A percentile compares a stretch with the other conserved stretches of the same genome.
phyloP scores from a whole-genome alignment of 257 asterid species.

The Solanum bukasovii region DNA sequence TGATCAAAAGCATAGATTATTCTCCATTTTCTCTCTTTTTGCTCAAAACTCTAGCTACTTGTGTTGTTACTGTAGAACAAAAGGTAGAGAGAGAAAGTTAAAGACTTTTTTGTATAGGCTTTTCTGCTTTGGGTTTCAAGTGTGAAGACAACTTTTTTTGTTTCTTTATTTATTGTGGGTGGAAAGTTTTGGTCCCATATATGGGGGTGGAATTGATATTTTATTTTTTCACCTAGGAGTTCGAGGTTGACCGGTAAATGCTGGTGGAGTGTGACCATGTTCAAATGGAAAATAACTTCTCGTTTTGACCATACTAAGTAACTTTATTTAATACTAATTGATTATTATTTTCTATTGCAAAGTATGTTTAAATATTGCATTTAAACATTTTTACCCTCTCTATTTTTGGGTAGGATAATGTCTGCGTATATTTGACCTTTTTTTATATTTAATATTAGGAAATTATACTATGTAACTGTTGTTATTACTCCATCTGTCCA shows the following conservation, averaged over 20 bases:
- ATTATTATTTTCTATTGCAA: too few species aligned
- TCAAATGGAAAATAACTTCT: neutral
- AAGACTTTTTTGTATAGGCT: neutral
- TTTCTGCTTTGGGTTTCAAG: conserved; percentile 1
- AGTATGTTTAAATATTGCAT: too few species aligned
- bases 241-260: conserved; percentile 42
- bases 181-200: neutral
- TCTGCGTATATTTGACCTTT: too few species aligned
- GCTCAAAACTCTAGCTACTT: neutral
- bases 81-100: neutral
- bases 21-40: neutral
- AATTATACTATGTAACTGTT: too few species aligned
- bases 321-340: too few species aligned
- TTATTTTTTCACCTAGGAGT: neutral
- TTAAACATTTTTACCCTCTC: too few species aligned
- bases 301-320: neutral
- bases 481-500: too few species aligned
- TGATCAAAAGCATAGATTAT: conserved; percentile 11
- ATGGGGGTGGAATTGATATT: neutral
- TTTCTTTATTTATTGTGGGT: neutral
- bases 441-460: too few species aligned
- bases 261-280: conserved; percentile 25
- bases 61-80: neutral
- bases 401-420: too few species aligned
- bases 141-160: conserved; percentile 13